phyloP scores from a whole-genome alignment of 768 basidiomycete species.

The Cubamyces sp. region DNA sequence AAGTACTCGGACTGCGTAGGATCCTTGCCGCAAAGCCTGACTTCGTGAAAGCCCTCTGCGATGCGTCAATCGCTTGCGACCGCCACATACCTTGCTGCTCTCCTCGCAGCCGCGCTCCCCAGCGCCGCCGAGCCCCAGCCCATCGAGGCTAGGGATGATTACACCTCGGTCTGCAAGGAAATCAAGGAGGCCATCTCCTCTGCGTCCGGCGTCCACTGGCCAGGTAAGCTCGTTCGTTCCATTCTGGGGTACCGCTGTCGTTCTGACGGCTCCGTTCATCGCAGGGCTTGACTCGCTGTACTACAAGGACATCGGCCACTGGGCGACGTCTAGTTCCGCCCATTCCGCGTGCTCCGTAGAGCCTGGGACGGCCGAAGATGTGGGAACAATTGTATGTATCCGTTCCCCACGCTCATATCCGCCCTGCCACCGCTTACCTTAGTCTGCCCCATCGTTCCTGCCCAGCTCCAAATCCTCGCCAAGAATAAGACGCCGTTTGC shows the following conservation, averaged over 20 bases:
- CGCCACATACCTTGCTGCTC: conserved; percentile 17
- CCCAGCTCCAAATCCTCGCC: conserved; percentile 52
- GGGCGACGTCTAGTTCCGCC: conserved; percentile 54
- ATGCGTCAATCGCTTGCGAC: conserved; percentile 25
- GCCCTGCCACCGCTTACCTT: background rate
- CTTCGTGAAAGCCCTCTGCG: background rate
- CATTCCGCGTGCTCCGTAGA: conserved; percentile 57
- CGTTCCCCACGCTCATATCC: background rate
- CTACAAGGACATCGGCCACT: conserved; percentile 49
- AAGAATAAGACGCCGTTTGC: conserved; percentile 55
- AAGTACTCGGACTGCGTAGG: too few relatives aligned
- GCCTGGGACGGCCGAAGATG: conserved; percentile 56
- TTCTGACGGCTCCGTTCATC: background rate
- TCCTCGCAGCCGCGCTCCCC: background rate
- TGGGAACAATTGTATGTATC: conserved; percentile 52
- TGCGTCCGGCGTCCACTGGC: conserved; percentile 50
- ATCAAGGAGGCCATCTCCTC: conserved; percentile 45
- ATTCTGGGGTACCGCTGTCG: background rate
- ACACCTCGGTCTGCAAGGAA: conserved; percentile 35
- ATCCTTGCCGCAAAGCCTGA: too few relatives aligned
- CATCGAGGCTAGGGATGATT: background rate
- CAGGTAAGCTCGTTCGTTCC: conserved; percentile 34
- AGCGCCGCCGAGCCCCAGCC: background rate
- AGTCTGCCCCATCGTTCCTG: background rate
- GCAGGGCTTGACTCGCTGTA: conserved; percentile 36